Conservation (phyloP, 2,329 filamentous ascomycete genomes). For the Penicillium griseofulvum region DNA sequence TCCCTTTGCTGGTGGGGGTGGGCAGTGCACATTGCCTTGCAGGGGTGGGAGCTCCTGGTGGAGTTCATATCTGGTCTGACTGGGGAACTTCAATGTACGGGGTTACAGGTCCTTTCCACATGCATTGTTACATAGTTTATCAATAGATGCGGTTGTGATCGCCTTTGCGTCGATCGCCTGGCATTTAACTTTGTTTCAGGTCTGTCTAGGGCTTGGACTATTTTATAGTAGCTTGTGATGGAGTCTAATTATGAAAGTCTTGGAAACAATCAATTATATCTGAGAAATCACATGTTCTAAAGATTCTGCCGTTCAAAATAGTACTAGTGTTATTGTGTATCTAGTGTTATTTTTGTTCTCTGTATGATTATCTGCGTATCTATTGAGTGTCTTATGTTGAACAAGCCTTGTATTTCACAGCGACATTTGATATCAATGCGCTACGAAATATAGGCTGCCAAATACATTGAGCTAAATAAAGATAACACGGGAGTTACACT, state of each 20-base stretch:
- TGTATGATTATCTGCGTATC: background rate
- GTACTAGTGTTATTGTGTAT: too few relatives aligned
- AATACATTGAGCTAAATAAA: background rate
- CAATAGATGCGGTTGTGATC: background rate
- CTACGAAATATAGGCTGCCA: background rate
- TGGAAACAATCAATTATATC: background rate
- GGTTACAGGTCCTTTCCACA: background rate
- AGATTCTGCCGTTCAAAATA: background rate
- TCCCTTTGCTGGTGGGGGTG: slow-evolving; percentile 18
- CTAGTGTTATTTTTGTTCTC: background rate
- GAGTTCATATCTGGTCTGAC: slow-evolving; percentile 13
- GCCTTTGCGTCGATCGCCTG: background rate
- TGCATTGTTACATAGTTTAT: background rate
- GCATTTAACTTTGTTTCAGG: slow-evolving; percentile 7
- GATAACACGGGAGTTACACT: background rate
- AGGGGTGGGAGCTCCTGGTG: slow-evolving; percentile 19
- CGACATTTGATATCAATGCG: background rate
- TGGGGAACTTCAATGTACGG: background rate
- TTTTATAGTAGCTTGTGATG: background rate
- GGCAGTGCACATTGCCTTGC: slow-evolving; percentile 27
- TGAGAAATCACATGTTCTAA: background rate
- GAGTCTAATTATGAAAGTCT: too few relatives aligned
- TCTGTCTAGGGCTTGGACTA: slow-evolving; percentile 1
- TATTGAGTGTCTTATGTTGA: background rate
- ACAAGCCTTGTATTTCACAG: background rate